Conservation (phyloP, 176 grass and related monocot genomes). For the Oryza glumipatula region DNA sequence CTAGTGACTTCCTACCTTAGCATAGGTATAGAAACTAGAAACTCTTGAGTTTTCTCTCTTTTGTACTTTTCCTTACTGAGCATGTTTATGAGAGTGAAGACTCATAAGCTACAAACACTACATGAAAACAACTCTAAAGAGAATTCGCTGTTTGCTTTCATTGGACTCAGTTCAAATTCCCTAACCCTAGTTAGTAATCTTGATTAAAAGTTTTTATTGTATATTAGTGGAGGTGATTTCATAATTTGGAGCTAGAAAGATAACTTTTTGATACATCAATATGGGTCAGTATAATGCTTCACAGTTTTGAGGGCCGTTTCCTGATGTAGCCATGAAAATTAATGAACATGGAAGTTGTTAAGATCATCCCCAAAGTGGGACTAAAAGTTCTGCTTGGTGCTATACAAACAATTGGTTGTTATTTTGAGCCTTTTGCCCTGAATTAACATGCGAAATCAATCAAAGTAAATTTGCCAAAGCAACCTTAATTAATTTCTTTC, state of each 20-base stretch:
- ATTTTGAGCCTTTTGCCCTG: background rate
- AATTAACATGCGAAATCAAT: background rate
- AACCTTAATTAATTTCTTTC: background rate
- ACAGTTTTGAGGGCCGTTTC: background rate
- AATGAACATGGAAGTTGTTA: background rate
- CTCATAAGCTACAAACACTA: background rate
- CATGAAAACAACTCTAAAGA: background rate
- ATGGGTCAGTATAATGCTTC: background rate
- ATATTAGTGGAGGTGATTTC: background rate
- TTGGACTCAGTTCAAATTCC: background rate
- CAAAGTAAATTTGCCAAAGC: background rate
- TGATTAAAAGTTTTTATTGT: background rate
- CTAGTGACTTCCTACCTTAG: background rate
- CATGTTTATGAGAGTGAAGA: background rate
- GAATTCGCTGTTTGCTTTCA: background rate
- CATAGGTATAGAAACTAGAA: too few relatives aligned
- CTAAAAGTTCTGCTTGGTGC: background rate
- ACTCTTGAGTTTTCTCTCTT: background rate
- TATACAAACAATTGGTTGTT: background rate
- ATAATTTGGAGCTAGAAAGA: background rate
- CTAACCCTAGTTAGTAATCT: background rate
- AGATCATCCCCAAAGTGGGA: background rate
- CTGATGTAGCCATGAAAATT: background rate
- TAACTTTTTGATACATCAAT: background rate
- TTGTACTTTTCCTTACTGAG: background rate